Conservation (phyloP, 2,329 filamentous ascomycete genomes). For the Penicillium griseofulvum region DNA sequence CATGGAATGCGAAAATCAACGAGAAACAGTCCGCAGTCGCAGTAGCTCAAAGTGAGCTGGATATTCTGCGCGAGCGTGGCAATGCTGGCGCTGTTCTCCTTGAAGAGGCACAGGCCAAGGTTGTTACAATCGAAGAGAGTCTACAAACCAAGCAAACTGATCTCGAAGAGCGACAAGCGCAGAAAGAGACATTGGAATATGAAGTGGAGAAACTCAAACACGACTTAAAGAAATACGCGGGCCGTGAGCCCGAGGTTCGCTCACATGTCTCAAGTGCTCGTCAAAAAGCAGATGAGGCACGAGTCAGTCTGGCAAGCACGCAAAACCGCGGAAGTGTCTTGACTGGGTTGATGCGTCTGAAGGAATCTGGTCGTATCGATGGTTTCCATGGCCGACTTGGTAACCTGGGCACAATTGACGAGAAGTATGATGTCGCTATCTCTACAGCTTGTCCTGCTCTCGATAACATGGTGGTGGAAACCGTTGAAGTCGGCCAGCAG, state of each 20-base stretch:
- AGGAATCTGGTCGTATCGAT: conserved; percentile 93
- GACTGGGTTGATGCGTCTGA: conserved; percentile 86
- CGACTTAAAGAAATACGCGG: conserved; percentile 68
- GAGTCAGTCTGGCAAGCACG: conserved; percentile 81
- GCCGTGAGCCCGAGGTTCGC: conserved; percentile 78
- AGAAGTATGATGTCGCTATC: conserved; percentile 95
- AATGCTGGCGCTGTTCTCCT: conserved; percentile 83
- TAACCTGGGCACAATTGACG: conserved; percentile 88
- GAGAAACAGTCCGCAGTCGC: conserved; percentile 92
- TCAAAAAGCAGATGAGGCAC: conserved; percentile 94
- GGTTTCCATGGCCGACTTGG: conserved; percentile 95
- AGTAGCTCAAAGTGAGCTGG: conserved; percentile 89
- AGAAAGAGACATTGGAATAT: conserved; percentile 70
- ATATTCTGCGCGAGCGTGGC: conserved; percentile 84
- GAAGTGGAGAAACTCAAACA: conserved; percentile 69
- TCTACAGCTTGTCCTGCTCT: conserved; percentile 90
- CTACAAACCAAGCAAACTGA: conserved; percentile 69
- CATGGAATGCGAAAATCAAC: conserved; percentile 96
- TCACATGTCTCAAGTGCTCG: conserved; percentile 82
- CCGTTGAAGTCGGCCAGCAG: conserved; percentile 92
- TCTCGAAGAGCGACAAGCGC: conserved; percentile 70
- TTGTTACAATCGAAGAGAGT: conserved; percentile 68
- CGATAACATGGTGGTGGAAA: conserved; percentile 96
- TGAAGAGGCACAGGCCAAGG: conserved; percentile 78
- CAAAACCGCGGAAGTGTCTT: conserved; percentile 93